Evolutionary conservation across 2,329 filamentous ascomycete species (phyloP), one percentile per base, ranked within the genome.

Genomic region (Pseudogymnoascus pannorum): DNA sequence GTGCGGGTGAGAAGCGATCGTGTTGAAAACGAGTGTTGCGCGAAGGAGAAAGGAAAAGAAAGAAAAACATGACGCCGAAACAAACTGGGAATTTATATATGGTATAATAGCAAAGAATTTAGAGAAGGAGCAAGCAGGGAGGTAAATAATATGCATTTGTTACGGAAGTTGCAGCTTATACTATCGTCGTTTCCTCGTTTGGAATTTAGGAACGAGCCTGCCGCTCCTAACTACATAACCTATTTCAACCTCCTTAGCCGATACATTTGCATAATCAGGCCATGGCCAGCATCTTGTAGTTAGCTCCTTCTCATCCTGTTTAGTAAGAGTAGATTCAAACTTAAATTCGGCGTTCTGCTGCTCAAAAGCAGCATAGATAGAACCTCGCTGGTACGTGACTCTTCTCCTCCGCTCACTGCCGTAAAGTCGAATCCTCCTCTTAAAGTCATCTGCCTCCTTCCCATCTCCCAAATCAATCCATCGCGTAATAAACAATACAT

Each of bases 341-440:
- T 58, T 64, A 57, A 64, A 65, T 26, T 18, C 35, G 20, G 18
- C n/a, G n/a, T n/a, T 3, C 16, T 59, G 57, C 44, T 62, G 62
- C 31, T 65, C 64, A 60, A 65, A 64, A n/a, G 64, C 44, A 18
- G 64, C 60, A 62, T 48, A 65, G 61, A 65, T 59, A 14, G 60
- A 65, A 31, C 62, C 60, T 62, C 60, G 64, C 36, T 54, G 31
- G 57, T 61, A 62, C 1, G 33, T 38, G 42, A 62, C 33, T 61
- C 58, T 60, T 24, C 3, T 40, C 20, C 44, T 14, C 20, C 35
- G 14, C 59, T 5, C 59, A 58, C 12, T 7, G 16, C 35, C n/a
- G 14, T 35, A 4, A 5, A 36, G 35, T 60, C 62, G 62, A 59
- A 58, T 65, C 58, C 35, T 59, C 33, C 40, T 57, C 24, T 65